Percentiles rank a stretch among this genome's conserved stretches.
Evolutionary conservation across 1,139 yeast species (phyloP).

Genomic region (Debaryomycetaceae sp.): DNA sequence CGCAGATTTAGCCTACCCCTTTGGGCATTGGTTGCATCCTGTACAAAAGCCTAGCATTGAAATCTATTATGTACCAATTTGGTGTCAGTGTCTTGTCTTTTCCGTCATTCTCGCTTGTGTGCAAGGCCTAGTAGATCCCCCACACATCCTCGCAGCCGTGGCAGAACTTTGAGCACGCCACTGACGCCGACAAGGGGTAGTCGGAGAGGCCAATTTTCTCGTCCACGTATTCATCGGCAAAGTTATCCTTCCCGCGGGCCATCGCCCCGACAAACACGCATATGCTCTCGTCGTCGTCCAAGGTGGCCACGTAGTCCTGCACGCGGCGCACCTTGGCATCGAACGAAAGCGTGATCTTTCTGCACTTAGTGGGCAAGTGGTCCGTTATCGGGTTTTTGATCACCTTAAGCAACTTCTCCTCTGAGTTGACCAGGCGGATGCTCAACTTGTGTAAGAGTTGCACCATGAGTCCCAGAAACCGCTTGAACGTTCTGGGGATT

Average conservation of each 20-base stretch:
- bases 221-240: constrained; percentile 95
- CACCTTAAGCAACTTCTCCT: constrained; percentile 87
- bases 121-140: constrained; percentile 50
- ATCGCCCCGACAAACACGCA: constrained; percentile 98
- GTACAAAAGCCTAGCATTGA: constrained; percentile 1
- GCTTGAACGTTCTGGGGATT: constrained; percentile 95
- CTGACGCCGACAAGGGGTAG: constrained; percentile 94
- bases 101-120: not conserved
- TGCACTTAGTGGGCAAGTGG: constrained; percentile 93
- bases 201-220: constrained; percentile 95
- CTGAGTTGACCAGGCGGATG: constrained; percentile 90
- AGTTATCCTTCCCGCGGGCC: constrained; percentile 97
- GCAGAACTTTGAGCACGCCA: constrained; percentile 96
- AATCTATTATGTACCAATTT: not conserved
- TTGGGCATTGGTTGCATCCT: not conserved
- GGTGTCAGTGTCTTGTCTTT: not conserved
- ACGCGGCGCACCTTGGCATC: constrained; percentile 88
- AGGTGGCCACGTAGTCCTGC: constrained; percentile 77
- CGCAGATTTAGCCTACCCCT: no score
- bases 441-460: constrained; percentile 88
- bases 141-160: constrained; percentile 99
- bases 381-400: constrained; percentile 96
- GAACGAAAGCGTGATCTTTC: constrained; percentile 87
- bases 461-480: constrained; percentile 97
- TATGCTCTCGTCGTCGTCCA: constrained; percentile 86